Evolutionary conservation across 108 stramenopile species (phyloP), one percentile per base, ranked within the genome.

Genomic region (Nitzschia sp.): DNA sequence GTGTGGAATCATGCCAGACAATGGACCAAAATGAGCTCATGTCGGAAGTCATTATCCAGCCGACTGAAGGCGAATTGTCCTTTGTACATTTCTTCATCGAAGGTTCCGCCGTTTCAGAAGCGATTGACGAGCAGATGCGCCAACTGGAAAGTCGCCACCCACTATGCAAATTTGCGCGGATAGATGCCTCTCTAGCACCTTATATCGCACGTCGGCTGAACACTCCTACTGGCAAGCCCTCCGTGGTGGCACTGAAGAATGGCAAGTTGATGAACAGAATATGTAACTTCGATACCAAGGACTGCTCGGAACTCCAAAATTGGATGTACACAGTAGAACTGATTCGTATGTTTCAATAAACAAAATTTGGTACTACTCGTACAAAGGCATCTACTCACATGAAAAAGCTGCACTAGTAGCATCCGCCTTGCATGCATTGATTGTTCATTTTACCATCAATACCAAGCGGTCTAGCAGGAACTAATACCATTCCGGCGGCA

Each of bases 11-110:
- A 6, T 42, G 38, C 38, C 38, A 42, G 38, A 42, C 38, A 13
- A 6, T 42, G 38, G 13, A 42, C 13, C 38, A 42, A 13, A 42
- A 42, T 13, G 38, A 42, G 9, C 13, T 42, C 38, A 6, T 42
- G 6, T 9, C 38, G 13, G 38, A 42, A 6, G 38, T 42, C 9
- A 42, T 42, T 6, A 42, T 42, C 9, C n/a, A n/a, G n/a, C 9
- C 38, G 9, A 42, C 13, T 6, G 38, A 9, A 4, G 8, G 4
- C 21, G 49, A 51, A 51, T 5, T 51, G 49, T 9, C 21, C n/a
- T 51, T 51, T 51, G 49, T 51, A 21, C 49, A 51, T 19, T 51
- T 51, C 21, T 51, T 51, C 21, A 23, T 51, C 49, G 4, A 51
- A 23, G 21, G 21, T 19, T 51, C 49, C 21, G 19, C 8, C 49